Evolutionary conservation across 176 grass and related monocot species (phyloP).

Genomic region (Cenchrus fungigraminus): DNA sequence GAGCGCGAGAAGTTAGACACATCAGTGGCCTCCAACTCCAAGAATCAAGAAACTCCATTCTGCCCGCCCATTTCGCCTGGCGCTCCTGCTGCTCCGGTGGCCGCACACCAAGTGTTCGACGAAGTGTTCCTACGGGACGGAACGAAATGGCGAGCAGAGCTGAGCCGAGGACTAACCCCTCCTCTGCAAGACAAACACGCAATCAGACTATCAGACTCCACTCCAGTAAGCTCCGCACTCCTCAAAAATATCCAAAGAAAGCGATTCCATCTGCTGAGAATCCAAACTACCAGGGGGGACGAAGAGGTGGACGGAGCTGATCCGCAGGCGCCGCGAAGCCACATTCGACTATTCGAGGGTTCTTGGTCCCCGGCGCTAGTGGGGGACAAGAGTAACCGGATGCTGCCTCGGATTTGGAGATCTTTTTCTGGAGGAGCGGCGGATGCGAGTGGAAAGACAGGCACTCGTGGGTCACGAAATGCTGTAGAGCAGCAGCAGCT

Average conservation of each 20-base stretch:
- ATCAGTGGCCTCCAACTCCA: neutral
- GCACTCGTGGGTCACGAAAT: neutral
- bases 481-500: neutral
- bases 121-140: conserved; percentile 22
- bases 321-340: neutral
- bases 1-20: neutral
- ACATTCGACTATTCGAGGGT: neutral
- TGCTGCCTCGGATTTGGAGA: conserved; percentile 11
- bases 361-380: conserved; percentile 2
- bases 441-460: neutral
- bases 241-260: neutral
- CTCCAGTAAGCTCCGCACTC: neutral
- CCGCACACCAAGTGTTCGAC: conserved; percentile 42
- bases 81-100: neutral
- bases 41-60: conserved; percentile 5
- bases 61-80: neutral
- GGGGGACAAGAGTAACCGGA: conserved; percentile 17
- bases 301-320: conserved; percentile 7
- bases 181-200: neutral
- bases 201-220: neutral
- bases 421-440: neutral
- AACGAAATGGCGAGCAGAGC: neutral
- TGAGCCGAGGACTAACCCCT: neutral
- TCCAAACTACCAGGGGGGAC: neutral
- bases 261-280: neutral